phyloP scores from a whole-genome alignment of 2,329 filamentous ascomycete species.

The Penicillium sp. region DNA sequence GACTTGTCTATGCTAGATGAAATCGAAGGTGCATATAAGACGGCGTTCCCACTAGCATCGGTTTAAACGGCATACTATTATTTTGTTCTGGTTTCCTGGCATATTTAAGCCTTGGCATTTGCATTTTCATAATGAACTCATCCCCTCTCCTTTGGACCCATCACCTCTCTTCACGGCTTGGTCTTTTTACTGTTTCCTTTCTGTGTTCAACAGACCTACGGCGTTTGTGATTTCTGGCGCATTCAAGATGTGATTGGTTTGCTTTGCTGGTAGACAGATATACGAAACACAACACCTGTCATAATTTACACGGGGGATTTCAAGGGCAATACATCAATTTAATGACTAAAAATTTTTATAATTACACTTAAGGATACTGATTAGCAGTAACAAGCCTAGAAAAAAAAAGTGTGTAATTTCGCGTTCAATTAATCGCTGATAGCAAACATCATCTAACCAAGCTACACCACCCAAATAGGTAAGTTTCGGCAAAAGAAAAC shows the following conservation, averaged over 20 bases:
- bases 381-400: not conserved
- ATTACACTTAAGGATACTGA: not conserved
- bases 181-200: not conserved
- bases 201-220: not conserved
- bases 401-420: not conserved
- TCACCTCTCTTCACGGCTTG: too few species aligned
- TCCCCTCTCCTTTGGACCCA: not conserved
- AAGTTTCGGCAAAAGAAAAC: not conserved
- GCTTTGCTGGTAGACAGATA: not conserved
- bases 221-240: not conserved
- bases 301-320: not conserved
- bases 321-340: not conserved
- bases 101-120: not conserved
- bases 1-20: slow-evolving; percentile 33
- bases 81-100: slow-evolving; percentile 1
- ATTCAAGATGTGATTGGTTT: not conserved
- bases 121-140: not conserved
- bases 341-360: too few species aligned
- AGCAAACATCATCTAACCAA: not conserved
- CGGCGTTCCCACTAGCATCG: slow-evolving; percentile 34
- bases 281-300: not conserved
- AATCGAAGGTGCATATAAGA: slow-evolving; percentile 45
- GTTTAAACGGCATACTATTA: slow-evolving; percentile 21
- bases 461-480: slow-evolving; percentile 1
- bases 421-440: not conserved